phyloP scores from a whole-genome alignment of 2,329 filamentous ascomycete species.

The Penicillium sp. region DNA sequence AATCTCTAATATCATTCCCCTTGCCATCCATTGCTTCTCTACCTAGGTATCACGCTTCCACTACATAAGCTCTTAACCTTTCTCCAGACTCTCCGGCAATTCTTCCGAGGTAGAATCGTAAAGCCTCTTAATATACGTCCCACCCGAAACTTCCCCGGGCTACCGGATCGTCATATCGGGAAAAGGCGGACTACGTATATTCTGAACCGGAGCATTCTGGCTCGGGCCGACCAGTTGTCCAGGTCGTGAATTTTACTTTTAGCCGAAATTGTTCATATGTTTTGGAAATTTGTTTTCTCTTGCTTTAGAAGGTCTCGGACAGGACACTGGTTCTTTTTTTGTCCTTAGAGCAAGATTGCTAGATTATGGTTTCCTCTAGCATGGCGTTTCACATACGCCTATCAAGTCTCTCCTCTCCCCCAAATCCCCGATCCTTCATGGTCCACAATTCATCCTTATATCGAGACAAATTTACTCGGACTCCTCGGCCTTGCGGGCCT shows the following conservation, averaged over 20 bases:
- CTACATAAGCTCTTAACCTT: background rate
- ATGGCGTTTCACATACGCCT: slow-evolving; percentile 19
- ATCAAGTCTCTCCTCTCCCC: background rate
- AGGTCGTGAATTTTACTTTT: background rate
- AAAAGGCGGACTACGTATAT: slow-evolving; percentile 31
- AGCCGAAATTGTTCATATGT: slow-evolving; percentile 6
- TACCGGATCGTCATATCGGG: slow-evolving; percentile 26
- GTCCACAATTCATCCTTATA: slow-evolving; percentile 4
- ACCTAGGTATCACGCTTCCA: background rate
- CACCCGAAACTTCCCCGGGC: slow-evolving; percentile 13
- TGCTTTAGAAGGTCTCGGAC: background rate
- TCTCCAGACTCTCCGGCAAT: slow-evolving; percentile 19
- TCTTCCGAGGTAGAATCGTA: slow-evolving; percentile 11
- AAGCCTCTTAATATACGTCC: slow-evolving; percentile 1
- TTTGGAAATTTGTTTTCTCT: slow-evolving; percentile 8
- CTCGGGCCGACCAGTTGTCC: slow-evolving; percentile 28
- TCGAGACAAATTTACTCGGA: slow-evolving; percentile 32
- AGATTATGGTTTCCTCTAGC: slow-evolving; percentile 32
- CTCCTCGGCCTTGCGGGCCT: slow-evolving; percentile 66
- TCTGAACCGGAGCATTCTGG: background rate
- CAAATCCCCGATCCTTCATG: slow-evolving; percentile 2
- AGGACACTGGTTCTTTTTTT: slow-evolving; percentile 5
- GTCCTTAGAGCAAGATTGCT: slow-evolving; percentile 23
- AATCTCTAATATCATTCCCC: background rate
- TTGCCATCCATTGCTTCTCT: background rate